Evolutionary conservation across 495 filamentous ascomycete genomes (phyloP), one percentile per base, ranked within the genome.

Genomic region (Penicillium cataractarum): DNA sequence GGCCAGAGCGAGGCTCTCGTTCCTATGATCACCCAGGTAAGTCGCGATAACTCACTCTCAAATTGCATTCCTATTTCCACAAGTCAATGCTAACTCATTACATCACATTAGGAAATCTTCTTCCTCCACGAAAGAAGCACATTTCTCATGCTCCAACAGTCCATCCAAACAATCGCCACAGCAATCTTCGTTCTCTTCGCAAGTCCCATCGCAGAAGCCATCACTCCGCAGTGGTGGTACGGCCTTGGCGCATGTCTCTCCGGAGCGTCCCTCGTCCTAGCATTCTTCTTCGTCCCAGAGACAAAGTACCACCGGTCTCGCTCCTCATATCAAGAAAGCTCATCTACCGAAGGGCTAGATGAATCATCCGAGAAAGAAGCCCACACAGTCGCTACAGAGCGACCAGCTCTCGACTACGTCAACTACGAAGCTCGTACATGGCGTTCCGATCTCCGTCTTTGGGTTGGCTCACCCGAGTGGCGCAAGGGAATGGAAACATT

Each of bases 241-340:
- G 68, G 65, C 6, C 71, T 78, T 22, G 74, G 70, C 2, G 69
- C 71, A 6, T 66, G 64, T 2, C 51, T 79, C 3, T 58, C 63
- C 21, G 70, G 66, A 2, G 35, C 65, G 22, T 61, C 63, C 12
- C 75, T 87, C 40, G 35, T 89, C 65, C 87, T 86, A 73, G 83
- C 87, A 31, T 89, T 85, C 75, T 82, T 87, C 76, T 79, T 90
- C 40, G 78, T 92, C 22, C 86, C 86, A 13, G 89, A 92, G 78
- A 91, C 88, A 61, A 91, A 90, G 81, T 75, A 75, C 33, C 55
- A 71, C 26, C 68, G 70, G 0, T 49, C 64, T 10, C 29, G 65
- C 1, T 57, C 64, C 19, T 59, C 72, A 5, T 71, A 68, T 19
- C 72, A 73, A 22, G 68, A 70, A 31, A 60, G 55, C 12, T 12